Base-by-base conservation (phyloP, 169 alveolate genomes). In the Miamiensis avidus region DNA sequence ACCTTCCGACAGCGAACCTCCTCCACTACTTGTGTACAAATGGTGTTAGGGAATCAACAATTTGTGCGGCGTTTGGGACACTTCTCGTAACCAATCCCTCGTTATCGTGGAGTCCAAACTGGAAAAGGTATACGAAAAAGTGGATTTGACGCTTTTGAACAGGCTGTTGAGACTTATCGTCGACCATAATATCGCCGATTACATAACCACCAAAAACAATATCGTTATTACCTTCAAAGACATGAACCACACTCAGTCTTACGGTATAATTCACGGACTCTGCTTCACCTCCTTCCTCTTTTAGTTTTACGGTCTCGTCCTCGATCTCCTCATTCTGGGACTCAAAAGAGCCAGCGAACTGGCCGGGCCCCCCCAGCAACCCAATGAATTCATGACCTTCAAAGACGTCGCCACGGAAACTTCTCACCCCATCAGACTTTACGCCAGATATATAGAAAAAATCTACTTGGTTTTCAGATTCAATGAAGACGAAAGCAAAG, bases 1-100 rank as follows among this genome's bases (percentile, higher is more conserved):
- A 84, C 99, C 99, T 20, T 96, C 99, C 29, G 99, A 99, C 90
- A 94, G 98, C 75, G 99, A 99, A 89, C 99, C 99, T 0, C 99
- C 99, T 34, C 99, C 99, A 69, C 94, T 99, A 31, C 94, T 99
- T 86, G 99, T 99, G 27, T 99, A 99, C 94, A 99, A 99, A 93
- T 97, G 99, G 98, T 98, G 99, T 86, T 98, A 99, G 90, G 99
- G 99, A 64, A 98, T 99, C 87, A 99, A 99, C 93, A 99, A 99
- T 92, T 95, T 99, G 75, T 93, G 96, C 30, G 99, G 98, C 89
- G 97, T 99, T 65, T 99, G 99, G 99, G 99, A 98, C 79, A 96
- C 96, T 30, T 86, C 95, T 74, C 99, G 99, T 77, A 98, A 98
- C 29, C 97, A 98, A 87, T 95, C 99, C 84, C 98, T 98, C 29